Evolutionary conservation across 352 stramenopile genomes (phyloP).

Genomic region (Globisporangium nagaii): DNA sequence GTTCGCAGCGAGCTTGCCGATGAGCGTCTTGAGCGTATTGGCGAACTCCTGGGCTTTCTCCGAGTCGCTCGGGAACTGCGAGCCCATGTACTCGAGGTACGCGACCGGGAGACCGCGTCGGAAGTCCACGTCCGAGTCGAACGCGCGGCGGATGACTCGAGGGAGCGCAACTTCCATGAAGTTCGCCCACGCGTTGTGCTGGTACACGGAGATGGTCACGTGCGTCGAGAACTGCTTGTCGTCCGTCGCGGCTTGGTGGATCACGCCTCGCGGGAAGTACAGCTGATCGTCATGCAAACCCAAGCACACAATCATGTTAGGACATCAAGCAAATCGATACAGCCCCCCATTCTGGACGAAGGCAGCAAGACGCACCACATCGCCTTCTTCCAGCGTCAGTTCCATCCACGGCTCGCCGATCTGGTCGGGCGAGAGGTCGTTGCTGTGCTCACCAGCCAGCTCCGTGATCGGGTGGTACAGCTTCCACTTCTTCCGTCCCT

Average conservation of each 20-base stretch:
- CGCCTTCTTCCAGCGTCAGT: conserved; percentile 75
- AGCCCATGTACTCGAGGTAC: conserved; percentile 71
- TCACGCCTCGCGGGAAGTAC: conserved; percentile 78
- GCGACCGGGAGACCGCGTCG: conserved; percentile 63
- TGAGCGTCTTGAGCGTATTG: conserved; percentile 35
- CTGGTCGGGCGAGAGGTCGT: conserved; percentile 50
- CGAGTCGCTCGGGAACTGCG: conserved; percentile 42
- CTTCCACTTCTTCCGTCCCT: conserved; percentile 87
- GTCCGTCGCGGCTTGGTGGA: conserved; percentile 78
- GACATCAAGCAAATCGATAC: too few species aligned
- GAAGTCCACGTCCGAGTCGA: conserved; percentile 72
- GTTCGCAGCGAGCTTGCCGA: conserved; percentile 44
- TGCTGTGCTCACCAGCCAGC: conserved; percentile 74
- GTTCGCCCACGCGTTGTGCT: conserved; percentile 86
- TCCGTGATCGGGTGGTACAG: conserved; percentile 73
- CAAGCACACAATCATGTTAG: neutral
- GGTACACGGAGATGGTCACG: conserved; percentile 85
- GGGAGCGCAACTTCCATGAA: conserved; percentile 80
- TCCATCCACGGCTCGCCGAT: conserved; percentile 82
- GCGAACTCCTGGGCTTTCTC: conserved; percentile 46
- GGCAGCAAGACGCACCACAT: conserved; percentile 37
- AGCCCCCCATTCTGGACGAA: too few species aligned
- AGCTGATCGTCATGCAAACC: conserved; percentile 23
- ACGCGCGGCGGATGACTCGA: conserved; percentile 68
- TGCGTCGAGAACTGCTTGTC: conserved; percentile 79